A percentile compares a stretch with the other conserved stretches of the same genome.
Evolutionary conservation across 2,329 filamentous ascomycete species (phyloP).

Genomic region (Simplicillium aogashimaense): DNA sequence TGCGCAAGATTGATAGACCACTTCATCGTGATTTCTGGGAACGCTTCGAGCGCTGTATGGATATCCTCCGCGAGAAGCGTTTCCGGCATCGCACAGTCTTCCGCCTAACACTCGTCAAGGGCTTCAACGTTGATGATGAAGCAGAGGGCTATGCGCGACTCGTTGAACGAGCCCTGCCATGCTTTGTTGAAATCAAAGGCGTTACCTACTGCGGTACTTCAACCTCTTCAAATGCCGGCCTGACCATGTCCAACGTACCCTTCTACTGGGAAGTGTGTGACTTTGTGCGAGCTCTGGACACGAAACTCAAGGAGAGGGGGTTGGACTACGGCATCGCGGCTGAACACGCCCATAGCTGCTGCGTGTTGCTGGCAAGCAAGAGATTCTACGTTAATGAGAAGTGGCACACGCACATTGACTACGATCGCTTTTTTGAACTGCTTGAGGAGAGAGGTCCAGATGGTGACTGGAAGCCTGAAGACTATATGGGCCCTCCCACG

Average conservation of each 20-base stretch:
- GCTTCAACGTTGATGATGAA: constrained; percentile 95
- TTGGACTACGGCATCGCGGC: constrained; percentile 84
- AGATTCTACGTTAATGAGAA: constrained; percentile 67
- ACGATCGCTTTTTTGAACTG: constrained; percentile 76
- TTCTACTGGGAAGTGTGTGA: constrained; percentile 86
- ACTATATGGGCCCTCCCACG: constrained; percentile 78
- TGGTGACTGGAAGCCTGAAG: constrained; percentile 71
- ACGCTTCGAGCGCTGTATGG: constrained; percentile 81
- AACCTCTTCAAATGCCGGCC: constrained; percentile 70
- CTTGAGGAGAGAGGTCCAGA: constrained; percentile 59
- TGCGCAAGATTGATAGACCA: constrained; percentile 82
- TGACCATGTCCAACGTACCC: constrained; percentile 96
- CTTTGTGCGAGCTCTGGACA: constrained; percentile 69
- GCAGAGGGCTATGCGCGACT: constrained; percentile 82
- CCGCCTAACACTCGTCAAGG: constrained; percentile 89
- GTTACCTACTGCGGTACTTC: constrained; percentile 94
- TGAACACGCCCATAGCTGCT: constrained; percentile 93
- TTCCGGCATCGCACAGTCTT: constrained; percentile 88
- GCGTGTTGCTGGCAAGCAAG: constrained; percentile 74
- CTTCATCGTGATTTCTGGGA: constrained; percentile 97
- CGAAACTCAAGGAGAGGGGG: constrained; percentile 57
- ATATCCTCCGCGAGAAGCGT: constrained; percentile 76
- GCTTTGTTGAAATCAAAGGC: constrained; percentile 92
- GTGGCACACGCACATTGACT: constrained; percentile 91
- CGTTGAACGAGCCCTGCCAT: constrained; percentile 75